These are phyloP conservation scores for Diutina neorugosa DNA, from an alignment of 1,139 yeast species.

Conservation along the genomic window DNA sequence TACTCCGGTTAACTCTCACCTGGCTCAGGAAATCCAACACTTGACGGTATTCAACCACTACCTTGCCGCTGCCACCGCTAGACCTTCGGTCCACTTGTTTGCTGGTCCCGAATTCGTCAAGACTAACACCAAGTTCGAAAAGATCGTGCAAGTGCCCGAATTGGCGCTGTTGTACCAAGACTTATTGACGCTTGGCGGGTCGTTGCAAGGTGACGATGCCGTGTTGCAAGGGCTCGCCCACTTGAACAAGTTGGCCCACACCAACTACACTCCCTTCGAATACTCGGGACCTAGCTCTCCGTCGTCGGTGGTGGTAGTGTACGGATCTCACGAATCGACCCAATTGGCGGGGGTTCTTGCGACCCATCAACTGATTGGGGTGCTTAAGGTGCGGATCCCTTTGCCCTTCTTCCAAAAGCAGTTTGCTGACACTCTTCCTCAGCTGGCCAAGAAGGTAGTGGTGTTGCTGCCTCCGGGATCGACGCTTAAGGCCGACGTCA, in stretches of 20 bases:
- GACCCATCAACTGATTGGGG: slow-evolving; percentile 36
- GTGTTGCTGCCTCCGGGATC: slow-evolving; percentile 47
- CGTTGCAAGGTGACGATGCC: slow-evolving; percentile 23
- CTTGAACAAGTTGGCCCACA: slow-evolving; percentile 48
- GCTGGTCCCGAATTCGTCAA: slow-evolving; percentile 68
- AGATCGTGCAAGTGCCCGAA: slow-evolving; percentile 33
- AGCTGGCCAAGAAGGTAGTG: slow-evolving; percentile 44
- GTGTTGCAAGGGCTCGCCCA: slow-evolving; percentile 29
- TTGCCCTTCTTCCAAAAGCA: slow-evolving; percentile 58
- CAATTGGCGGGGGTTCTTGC: slow-evolving; percentile 36
- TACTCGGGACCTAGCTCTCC: slow-evolving; percentile 54
- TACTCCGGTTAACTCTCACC: slow-evolving; percentile 42
- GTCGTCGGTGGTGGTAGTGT: slow-evolving; percentile 60
- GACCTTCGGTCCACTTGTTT: slow-evolving; percentile 58
- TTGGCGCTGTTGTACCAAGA: slow-evolving; percentile 30
- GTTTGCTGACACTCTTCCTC: slow-evolving; percentile 49
- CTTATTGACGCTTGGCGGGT: slow-evolving; percentile 17
- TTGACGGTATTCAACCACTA: slow-evolving; percentile 56
- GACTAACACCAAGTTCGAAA: slow-evolving; percentile 37
- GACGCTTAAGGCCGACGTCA: slow-evolving; percentile 53
- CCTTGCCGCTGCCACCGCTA: slow-evolving; percentile 38
- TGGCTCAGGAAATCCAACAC: slow-evolving; percentile 52
- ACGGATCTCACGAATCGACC: slow-evolving; percentile 60
- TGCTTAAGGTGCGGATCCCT: slow-evolving; percentile 65
- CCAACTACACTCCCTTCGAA: slow-evolving; percentile 55